These are phyloP conservation scores for Populus ilicifolia DNA, from an alignment of 345 rosid genomes.

Conservation along the genomic window DNA sequence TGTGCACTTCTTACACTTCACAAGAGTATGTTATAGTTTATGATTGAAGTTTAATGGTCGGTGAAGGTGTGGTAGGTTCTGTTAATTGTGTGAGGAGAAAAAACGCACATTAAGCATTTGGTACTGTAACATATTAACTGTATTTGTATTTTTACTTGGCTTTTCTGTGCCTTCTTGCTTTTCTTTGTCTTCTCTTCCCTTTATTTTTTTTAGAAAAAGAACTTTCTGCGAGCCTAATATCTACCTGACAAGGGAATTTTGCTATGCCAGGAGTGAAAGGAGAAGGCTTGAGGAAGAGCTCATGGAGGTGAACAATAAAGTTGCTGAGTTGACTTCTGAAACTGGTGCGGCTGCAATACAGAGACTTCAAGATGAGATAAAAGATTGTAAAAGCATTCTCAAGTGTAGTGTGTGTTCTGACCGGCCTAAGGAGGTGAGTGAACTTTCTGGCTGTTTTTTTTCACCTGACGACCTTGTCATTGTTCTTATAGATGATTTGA, in stretches of 20 bases:
- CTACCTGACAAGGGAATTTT: neutral
- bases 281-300: slow-evolving; percentile 77
- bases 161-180: no score
- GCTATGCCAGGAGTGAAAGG: slow-evolving; percentile 53
- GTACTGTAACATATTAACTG: no score
- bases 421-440: slow-evolving; percentile 84
- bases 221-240: neutral
- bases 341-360: slow-evolving; percentile 81
- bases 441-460: neutral
- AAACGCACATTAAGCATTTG: no score
- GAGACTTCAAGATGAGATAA: slow-evolving; percentile 86
- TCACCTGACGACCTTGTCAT: neutral
- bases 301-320: slow-evolving; percentile 51
- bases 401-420: slow-evolving; percentile 95
- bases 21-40: no score
- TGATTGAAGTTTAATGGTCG: neutral
- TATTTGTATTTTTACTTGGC: no score
- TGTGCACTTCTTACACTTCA: neutral
- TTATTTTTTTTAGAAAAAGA: neutral
- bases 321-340: slow-evolving; percentile 62
- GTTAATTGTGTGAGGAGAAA: neutral
- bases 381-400: slow-evolving; percentile 73
- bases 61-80: neutral
- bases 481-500: neutral
- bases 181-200: neutral